Conservation (phyloP, 2,329 filamentous ascomycete species). For the Metarhizium guizhouense region DNA sequence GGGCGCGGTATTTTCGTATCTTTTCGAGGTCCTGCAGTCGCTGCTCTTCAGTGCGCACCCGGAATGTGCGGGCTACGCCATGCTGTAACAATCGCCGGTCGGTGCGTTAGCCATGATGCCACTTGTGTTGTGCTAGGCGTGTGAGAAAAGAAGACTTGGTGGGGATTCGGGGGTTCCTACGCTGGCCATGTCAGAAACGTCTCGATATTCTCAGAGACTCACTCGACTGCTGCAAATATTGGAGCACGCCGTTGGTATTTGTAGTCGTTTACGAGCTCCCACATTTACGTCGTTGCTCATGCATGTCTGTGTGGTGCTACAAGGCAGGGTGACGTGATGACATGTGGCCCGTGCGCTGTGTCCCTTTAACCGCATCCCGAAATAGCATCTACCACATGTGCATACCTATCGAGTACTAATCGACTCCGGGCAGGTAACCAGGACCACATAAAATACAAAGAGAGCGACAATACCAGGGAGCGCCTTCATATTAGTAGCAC, state of each 20-base stretch:
- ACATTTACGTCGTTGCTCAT: no score
- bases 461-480: no score
- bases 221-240: not conserved
- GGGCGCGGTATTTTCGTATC: constrained; percentile 60
- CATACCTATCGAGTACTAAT: no score
- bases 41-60: constrained; percentile 53
- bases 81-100: constrained; percentile 23
- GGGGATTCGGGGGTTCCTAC: not conserved
- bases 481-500: no score
- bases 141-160: not conserved
- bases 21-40: constrained; percentile 59
- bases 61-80: constrained; percentile 60
- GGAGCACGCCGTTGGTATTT: no score
- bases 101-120: not conserved
- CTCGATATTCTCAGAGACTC: not conserved
- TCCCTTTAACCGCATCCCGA: not conserved
- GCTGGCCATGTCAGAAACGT: not conserved
- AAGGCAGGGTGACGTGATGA: not conserved
- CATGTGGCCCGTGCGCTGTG: not conserved
- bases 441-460: no score
- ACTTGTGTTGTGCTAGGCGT: not conserved
- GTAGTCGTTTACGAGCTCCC: no score
- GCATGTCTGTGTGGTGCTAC: no score
- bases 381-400: no score
- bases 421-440: no score